Base-by-base conservation (phyloP, 805 yeast genomes). In the Spathaspora sp. region DNA sequence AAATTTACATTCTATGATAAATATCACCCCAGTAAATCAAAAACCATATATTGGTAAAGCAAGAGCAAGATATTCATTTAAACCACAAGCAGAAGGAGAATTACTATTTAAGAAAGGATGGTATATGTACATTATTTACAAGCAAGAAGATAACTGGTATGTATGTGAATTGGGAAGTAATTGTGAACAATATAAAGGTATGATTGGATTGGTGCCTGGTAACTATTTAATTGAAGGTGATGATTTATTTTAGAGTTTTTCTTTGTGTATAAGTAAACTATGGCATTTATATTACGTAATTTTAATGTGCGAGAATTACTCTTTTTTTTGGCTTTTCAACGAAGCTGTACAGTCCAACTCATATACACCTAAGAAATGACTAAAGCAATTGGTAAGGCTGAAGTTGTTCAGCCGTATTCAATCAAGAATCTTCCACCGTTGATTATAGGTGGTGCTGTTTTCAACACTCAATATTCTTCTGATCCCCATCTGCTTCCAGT, bases 381-480 rank as follows among this genome's bases (percentile, higher is more conserved):
- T 38, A 38, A 19, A 46, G 57, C 66, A 1, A 58, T 66, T 14
- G 67, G 68, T 2, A 55, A 57, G 2, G 42, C 56, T 17, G 51
- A 47, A 45, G 64, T 62, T 7, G 50, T 48, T 17, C 32, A 47
- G 39, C 65, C 67, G 1, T 62, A 64, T 51, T 60, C 66, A 12
- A 62, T 73, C 40, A 57, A 47, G n/a, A 63, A 72, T 39, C 55
- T 74, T 11, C 83, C 87, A 1, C 83, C 85, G 0, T 67, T 92
- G 47, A 73, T 91, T 14, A 71, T 91, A 2, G 98, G 98, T 0
- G 97, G 97, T 1, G 97, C 96, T 0, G 87, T 87, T 3, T 85
- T 91, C 75, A 91, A 89, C 68, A 76, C 81, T 19, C 96, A 87
- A 63, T 92, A 89, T 73, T 81, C 86, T 54, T 81, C 76, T 10